Base-by-base conservation (phyloP, 2,329 filamentous ascomycete species). In the Didymella pomorum region DNA sequence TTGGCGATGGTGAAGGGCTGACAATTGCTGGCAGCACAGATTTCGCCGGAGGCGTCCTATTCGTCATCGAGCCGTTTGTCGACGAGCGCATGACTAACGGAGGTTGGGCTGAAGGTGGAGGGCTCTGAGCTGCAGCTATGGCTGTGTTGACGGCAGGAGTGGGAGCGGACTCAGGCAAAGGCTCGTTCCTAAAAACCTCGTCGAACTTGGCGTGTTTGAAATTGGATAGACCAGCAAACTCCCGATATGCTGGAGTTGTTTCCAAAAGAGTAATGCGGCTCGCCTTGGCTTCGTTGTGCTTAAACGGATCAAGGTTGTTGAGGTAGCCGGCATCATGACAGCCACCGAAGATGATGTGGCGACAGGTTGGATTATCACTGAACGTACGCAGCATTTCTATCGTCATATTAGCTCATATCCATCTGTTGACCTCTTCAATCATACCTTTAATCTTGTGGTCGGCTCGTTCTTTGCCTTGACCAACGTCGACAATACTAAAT, bases 401-500 rank as follows among this genome's bases (percentile, higher is more conserved):
- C 2, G 12, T 12, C 18, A 6, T 6, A 31, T 71, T 18, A 71
- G 60, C n/a, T 51, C 21, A 28, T 11, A 26, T 25, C 9, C 8
- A 7, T 28, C 14, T 21, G 7, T 10, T 16, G 16, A n/a, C 5
- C 4, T 44, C 3, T 26, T 26, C 5, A 31, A 23, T 35, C 37
- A 0, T 67, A 78, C 77, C 77, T 69, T 75, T 78, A 62, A 81
- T 76, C 60, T 81, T 81, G 67, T 81, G 77, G 60, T 82, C 80
- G 42, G 80, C 80, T 45, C 76, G 71, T 61, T 81, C 80, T 55
- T 82, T 81, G 26, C 79, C 79, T 52, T 71, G 71, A 20, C 80
- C 80, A 29, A 82, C 80, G 62, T 82, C 80, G 53, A 82, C 74
- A 71, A 81, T 78, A 73, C 71, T 79, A 76, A 81, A 81, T 54